Conservation (phyloP, 2,329 filamentous ascomycete species). For the Alternaria incomplexa region DNA sequence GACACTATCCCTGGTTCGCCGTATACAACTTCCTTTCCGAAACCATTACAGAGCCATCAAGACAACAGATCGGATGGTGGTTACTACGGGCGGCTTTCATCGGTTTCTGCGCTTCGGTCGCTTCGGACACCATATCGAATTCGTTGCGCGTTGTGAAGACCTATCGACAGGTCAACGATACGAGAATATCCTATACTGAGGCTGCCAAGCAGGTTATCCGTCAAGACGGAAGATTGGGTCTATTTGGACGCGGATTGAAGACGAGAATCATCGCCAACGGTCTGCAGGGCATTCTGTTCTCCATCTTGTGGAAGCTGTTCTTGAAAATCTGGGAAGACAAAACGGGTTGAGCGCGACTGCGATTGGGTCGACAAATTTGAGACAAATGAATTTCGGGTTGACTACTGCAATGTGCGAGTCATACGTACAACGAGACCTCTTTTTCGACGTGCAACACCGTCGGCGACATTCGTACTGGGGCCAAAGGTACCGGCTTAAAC, state of each 20-base stretch:
- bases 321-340: constrained; percentile 33
- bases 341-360: not conserved
- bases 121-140: constrained; percentile 37
- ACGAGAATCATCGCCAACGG: constrained; percentile 40
- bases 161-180: constrained; percentile 39
- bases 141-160: constrained; percentile 38
- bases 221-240: constrained; percentile 29
- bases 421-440: not conserved
- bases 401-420: not conserved
- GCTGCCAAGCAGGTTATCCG: constrained; percentile 32
- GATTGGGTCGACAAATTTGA: not conserved
- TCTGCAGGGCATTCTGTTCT: constrained; percentile 39
- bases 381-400: not conserved
- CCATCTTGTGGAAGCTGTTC: constrained; percentile 39
- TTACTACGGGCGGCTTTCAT: constrained; percentile 35
- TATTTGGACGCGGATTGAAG: constrained; percentile 37
- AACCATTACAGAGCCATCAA: constrained; percentile 26
- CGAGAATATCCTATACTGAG: constrained; percentile 32
- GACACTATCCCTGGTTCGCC: constrained; percentile 41
- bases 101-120: constrained; percentile 38
- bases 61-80: constrained; percentile 30
- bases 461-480: not conserved
- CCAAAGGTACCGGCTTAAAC: not conserved
- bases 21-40: constrained; percentile 36
- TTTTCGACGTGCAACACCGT: not conserved